These are phyloP conservation scores for Skeletonema grethae DNA, from an alignment of 108 stramenopile species.

Conservation along the genomic window DNA sequence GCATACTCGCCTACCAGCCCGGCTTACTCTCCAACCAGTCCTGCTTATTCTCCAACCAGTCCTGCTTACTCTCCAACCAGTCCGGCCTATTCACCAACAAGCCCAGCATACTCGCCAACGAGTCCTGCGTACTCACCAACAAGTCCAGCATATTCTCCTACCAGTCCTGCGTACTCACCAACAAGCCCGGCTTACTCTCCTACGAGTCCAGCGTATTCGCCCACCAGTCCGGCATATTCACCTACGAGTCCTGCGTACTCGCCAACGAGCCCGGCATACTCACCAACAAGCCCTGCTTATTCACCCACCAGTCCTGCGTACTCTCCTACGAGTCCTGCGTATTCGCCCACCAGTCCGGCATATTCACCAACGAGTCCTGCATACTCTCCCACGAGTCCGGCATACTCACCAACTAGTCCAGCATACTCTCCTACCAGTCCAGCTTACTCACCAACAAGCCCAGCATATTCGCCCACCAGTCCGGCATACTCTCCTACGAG, in stretches of 20 bases:
- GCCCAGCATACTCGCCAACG: slow-evolving; percentile 71
- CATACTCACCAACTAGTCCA: slow-evolving; percentile 83
- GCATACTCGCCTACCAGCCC: slow-evolving; percentile 76
- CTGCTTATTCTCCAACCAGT: slow-evolving; percentile 50
- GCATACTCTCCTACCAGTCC: slow-evolving; percentile 89
- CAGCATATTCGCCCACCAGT: slow-evolving; percentile 80
- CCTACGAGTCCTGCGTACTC: slow-evolving; percentile 66
- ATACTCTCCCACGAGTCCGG: slow-evolving; percentile 71
- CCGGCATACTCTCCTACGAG: slow-evolving; percentile 33
- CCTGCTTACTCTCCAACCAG: slow-evolving; percentile 71
- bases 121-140: slow-evolving; percentile 61
- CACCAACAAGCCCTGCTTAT: slow-evolving; percentile 88
- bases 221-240: slow-evolving; percentile 58
- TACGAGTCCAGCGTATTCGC: background rate
- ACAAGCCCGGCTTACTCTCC: slow-evolving; percentile 4
- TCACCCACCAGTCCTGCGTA: slow-evolving; percentile 84
- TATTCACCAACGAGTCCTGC: slow-evolving; percentile 72
- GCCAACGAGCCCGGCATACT: slow-evolving; percentile 79
- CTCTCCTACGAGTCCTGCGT: slow-evolving; percentile 80
- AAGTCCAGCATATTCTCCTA: slow-evolving; percentile 54
- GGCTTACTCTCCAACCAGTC: slow-evolving; percentile 55
- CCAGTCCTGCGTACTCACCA: slow-evolving; percentile 56
- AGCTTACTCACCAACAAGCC: slow-evolving; percentile 77
- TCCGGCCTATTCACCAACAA: slow-evolving; percentile 50
- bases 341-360: slow-evolving; percentile 76